phyloP scores from a whole-genome alignment of 2,329 filamentous ascomycete species.

The Penicillium sp. region DNA sequence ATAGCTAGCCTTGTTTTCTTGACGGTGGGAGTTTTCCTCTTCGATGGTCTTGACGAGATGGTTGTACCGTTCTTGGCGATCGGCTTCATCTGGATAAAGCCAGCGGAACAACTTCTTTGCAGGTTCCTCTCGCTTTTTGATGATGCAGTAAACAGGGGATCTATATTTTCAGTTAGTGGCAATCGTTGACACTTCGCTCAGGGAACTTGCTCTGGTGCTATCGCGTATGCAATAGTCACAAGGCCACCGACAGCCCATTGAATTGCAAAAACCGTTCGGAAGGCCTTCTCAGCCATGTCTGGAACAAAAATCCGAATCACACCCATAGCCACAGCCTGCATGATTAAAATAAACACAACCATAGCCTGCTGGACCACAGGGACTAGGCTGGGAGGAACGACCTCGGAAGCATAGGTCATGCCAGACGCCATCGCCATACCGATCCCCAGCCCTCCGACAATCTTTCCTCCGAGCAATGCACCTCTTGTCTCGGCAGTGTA shows the following conservation, averaged over 20 bases:
- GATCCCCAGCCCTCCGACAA: slow-evolving; percentile 17
- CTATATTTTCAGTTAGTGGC: neutral
- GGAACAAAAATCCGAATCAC: slow-evolving; percentile 21
- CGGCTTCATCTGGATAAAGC: slow-evolving; percentile 10
- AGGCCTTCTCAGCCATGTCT: slow-evolving; percentile 11
- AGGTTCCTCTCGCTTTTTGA: slow-evolving; percentile 3
- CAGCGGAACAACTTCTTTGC: slow-evolving; percentile 11
- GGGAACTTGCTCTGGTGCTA: slow-evolving; percentile 15
- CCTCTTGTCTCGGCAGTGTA: slow-evolving; percentile 15
- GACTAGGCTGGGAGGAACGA: slow-evolving; percentile 13
- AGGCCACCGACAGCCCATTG: slow-evolving; percentile 19
- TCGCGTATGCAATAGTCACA: slow-evolving; percentile 10
- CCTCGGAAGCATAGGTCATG: slow-evolving; percentile 22
- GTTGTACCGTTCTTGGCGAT: slow-evolving; percentile 9
- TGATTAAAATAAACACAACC: slow-evolving; percentile 20
- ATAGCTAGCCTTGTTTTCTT: slow-evolving; percentile 6
- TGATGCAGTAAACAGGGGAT: slow-evolving; percentile 4
- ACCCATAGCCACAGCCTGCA: slow-evolving; percentile 19
- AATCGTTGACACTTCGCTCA: neutral
- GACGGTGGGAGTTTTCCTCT: slow-evolving; percentile 10
- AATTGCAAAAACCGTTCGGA: slow-evolving; percentile 20
- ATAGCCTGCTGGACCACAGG: slow-evolving; percentile 12
- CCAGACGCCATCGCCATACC: slow-evolving; percentile 20
- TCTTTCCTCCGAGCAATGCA: slow-evolving; percentile 21
- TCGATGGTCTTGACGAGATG: slow-evolving; percentile 14